Base-by-base conservation (phyloP, 208 protist species). In the Leishmania tarentolae region DNA sequence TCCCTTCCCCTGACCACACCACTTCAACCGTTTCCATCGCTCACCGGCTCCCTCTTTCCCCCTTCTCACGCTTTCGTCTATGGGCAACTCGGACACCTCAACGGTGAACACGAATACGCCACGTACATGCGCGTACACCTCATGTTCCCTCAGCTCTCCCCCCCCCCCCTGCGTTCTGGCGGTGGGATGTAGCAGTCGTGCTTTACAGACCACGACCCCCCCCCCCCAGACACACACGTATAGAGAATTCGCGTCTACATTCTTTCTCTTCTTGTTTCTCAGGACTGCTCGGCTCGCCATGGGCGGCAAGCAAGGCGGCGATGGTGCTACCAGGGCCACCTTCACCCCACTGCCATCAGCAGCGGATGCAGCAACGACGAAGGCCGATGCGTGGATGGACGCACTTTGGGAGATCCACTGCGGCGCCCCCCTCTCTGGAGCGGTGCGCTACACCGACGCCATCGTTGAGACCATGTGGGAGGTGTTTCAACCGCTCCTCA, bases 391-490 rank as follows among this genome's bases (percentile, higher is more conserved):
- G 24, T 78, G 83, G 75, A 87, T 93, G 76, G 87, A 93, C 52
- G 75, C 75, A 28, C 82, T 96, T 19, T 96, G 93, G 91, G 59
- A 88, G 46, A n/a, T 88, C 31, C 88, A 96, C 83, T 93, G 92
- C 77, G 73, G 81, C n/a, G 31, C 44, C 28, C 82, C 80, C 24
- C 86, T 94, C 37, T 44, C 78, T 42, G 80, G 75, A 1, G 74
- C 89, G 6, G 77, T 86, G 61, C 72, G 87, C 72, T 93, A 93
- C 87, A 91, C 81, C 9, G 93, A 96, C 46, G 73, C 84, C 28
- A 83, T 93, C 53, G 91, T 96, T 28, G 79, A 87, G 59, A 85
- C 92, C 70, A 89, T 96, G 87, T 96, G 93, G 91, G 82, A 84
- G 31, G 72, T 94, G 42, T 96, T 95, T 81, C 86, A 84, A 13